These are phyloP conservation scores for Tubosaeta brunneosetosa DNA, from an alignment of 768 basidiomycete genomes.

Conservation along the genomic window DNA sequence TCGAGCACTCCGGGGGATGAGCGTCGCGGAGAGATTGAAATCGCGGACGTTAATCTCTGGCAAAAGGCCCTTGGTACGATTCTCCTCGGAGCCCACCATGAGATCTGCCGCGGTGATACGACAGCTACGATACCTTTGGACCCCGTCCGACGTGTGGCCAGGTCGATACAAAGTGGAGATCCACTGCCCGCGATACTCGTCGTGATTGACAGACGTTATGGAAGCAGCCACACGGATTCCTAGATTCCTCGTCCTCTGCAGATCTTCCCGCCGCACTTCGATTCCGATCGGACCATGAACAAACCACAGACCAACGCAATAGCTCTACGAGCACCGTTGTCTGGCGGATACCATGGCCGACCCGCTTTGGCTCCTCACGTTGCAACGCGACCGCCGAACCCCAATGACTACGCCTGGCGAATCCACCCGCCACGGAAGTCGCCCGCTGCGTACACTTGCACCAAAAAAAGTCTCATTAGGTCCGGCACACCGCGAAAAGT, in stretches of 20 bases:
- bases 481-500: neutral
- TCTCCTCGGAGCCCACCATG: constrained; percentile 20
- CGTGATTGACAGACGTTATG: constrained; percentile 19
- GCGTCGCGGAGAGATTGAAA: neutral
- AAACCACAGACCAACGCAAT: neutral
- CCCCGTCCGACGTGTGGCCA: constrained; percentile 4
- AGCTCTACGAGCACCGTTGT: no score
- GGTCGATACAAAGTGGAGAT: neutral
- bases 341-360: no score
- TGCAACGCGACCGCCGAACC: neutral
- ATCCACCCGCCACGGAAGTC: constrained; percentile 6
- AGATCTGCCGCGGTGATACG: constrained; percentile 28
- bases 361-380: neutral
- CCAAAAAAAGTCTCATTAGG: neutral
- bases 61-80: no score
- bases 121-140: constrained; percentile 6
- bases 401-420: constrained; percentile 1
- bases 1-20: neutral
- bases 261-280: constrained; percentile 15
- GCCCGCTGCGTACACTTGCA: neutral
- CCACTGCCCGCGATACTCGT: constrained; percentile 4
- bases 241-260: constrained; percentile 19
- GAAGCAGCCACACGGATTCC: constrained; percentile 3
- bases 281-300: constrained; percentile 11
- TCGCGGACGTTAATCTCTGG: constrained; percentile 21